Base-by-base conservation (phyloP, 768 basidiomycete species). In the Cystofilobasidium bisporidii region DNA sequence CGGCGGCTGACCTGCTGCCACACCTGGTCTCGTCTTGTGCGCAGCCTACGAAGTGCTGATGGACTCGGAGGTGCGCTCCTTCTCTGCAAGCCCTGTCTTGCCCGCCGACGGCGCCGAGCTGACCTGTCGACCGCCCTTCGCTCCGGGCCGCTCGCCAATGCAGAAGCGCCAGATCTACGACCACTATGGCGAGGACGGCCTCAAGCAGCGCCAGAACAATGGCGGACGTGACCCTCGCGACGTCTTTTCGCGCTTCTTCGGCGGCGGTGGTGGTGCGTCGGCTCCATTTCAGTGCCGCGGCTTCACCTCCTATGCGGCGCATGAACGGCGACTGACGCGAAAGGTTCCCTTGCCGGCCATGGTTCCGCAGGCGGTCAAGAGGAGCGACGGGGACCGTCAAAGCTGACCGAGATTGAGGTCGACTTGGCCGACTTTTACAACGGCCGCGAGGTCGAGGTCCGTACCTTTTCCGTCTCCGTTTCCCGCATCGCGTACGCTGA, bases 81-180 rank as follows among this genome's bases (percentile, higher is more conserved):
- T n/a, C n/a, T n/a, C n/a, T n/a, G n/a, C n/a, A n/a, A n/a, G n/a
- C n/a, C n/a, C n/a, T n/a, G n/a, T n/a, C n/a, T n/a, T n/a, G n/a
- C n/a, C n/a, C n/a, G n/a, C n/a, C n/a, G 22, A 26, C 30, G 57
- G 24, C 45, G 22, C 50, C 36, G n/a, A 47, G 26, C 48, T 69
- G 12, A 57, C 38, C n/a, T 43, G 43, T 22, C 43, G 20, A 5
- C 14, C 43, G 14, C 26, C 30, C 22, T 40, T 33, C 58, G 36
- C 70, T n/a, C 20, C 69, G 26, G 45, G 45, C 41, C 20, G 20
- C 32, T 3, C 28, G 38, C 32, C 24, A 28, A 3, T n/a, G n/a
- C 75, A 93, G 88, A 94, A 91, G 87, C 86, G 89, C 36, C 82
- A 84, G 79, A 89, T 94, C 70, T 99, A 97, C 77, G 96, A 98